phyloP scores from a whole-genome alignment of 23 red algal genomes.

The Cyanidium caldarium region DNA sequence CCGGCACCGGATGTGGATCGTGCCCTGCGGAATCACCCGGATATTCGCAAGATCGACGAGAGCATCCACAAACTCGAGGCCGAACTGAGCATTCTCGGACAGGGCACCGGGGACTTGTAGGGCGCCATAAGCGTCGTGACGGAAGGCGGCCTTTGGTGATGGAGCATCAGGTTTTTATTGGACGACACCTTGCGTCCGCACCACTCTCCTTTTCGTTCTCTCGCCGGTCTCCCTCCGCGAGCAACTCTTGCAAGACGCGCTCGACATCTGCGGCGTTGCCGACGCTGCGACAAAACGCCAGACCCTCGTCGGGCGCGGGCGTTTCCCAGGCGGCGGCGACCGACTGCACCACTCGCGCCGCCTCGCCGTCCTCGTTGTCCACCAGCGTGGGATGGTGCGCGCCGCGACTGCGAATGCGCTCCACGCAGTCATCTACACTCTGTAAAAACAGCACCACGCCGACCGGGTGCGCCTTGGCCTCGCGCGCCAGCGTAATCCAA shows the following conservation, averaged over 20 bases:
- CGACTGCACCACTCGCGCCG: neutral
- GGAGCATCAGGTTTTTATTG: too few relatives aligned
- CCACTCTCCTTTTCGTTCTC: neutral
- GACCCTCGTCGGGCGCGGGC: neutral
- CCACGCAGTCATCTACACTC: neutral
- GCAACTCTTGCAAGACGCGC: neutral
- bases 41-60: constrained; percentile 15
- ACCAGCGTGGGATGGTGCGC: neutral
- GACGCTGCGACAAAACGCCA: neutral
- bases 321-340: neutral
- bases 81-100: constrained; percentile 7
- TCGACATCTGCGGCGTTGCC: neutral
- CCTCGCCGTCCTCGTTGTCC: neutral
- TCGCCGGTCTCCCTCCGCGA: neutral
- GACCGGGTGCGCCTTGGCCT: neutral
- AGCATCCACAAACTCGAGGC: neutral
- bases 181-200: too few relatives aligned
- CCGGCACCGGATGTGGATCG: neutral
- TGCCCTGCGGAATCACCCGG: constrained; percentile 5
- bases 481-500: neutral
- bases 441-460: neutral
- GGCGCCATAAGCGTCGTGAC: too few relatives aligned
- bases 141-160: too few relatives aligned
- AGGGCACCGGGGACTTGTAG: too few relatives aligned
- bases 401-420: neutral